These are phyloP conservation scores for Chlorophyllum brunneum DNA, from an alignment of 768 basidiomycete species.

Conservation along the genomic window DNA sequence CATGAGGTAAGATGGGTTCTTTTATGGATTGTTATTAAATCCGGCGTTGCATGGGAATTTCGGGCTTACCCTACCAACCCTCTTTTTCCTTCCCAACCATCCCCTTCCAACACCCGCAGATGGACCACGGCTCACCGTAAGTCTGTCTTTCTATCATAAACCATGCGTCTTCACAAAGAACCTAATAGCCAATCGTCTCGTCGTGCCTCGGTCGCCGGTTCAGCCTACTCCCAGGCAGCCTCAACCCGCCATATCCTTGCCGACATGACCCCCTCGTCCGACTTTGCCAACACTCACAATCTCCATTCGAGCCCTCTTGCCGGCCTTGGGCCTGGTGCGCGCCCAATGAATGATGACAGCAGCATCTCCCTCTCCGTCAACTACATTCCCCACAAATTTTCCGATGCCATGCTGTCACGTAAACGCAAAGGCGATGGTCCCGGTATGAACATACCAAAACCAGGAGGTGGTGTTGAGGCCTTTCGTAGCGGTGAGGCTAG, in stretches of 20 bases:
- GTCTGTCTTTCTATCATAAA: slow-evolving; percentile 9
- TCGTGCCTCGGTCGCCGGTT: slow-evolving; percentile 38
- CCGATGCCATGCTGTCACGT: slow-evolving; percentile 37
- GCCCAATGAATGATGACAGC: slow-evolving; percentile 36
- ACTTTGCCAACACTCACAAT: background rate
- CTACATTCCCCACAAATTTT: slow-evolving; percentile 77
- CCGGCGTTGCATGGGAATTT: slow-evolving; percentile 19
- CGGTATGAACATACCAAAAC: slow-evolving; percentile 45
- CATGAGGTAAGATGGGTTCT: background rate
- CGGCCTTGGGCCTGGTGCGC: slow-evolving; percentile 24
- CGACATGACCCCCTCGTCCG: background rate
- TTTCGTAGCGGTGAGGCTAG: slow-evolving; percentile 48
- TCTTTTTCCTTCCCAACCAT: slow-evolving; percentile 18
- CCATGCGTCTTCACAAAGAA: slow-evolving; percentile 1
- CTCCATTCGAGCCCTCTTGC: slow-evolving; percentile 29
- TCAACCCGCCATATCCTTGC: slow-evolving; percentile 47
- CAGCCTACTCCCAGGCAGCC: slow-evolving; percentile 40
- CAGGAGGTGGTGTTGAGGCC: slow-evolving; percentile 68
- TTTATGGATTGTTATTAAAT: slow-evolving; percentile 5
- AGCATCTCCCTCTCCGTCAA: slow-evolving; percentile 65
- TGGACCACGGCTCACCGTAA: slow-evolving; percentile 24
- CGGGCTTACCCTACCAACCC: slow-evolving; percentile 12
- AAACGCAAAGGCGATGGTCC: slow-evolving; percentile 29
- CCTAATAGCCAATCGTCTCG: slow-evolving; percentile 22
- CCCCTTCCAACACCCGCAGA: slow-evolving; percentile 20